Percentiles rank a stretch among this genome's conserved stretches.
Evolutionary conservation across 495 filamentous ascomycete genomes (phyloP).

Genomic region (Polyplosphaeria fusca): DNA sequence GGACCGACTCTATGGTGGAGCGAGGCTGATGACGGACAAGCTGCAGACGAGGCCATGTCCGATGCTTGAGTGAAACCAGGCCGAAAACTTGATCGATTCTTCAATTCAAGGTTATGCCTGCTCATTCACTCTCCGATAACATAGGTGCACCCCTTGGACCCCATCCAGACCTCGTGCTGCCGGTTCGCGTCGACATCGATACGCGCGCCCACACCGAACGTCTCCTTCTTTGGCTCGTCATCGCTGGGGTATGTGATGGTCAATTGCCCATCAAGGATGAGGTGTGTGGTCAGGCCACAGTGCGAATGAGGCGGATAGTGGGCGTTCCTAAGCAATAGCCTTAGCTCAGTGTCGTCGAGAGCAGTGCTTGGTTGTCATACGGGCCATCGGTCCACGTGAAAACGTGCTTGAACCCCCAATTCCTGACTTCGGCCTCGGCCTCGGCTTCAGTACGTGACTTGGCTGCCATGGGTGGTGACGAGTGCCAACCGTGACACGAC

Average conservation of each 20-base stretch:
- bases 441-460: slow-evolving; percentile 42
- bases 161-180: slow-evolving; percentile 83
- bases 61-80: background rate
- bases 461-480: slow-evolving; percentile 13
- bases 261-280: slow-evolving; percentile 67
- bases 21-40: slow-evolving; percentile 8
- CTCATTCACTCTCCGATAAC: slow-evolving; percentile 73
- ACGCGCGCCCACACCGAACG: slow-evolving; percentile 63
- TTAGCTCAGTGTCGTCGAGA: no score
- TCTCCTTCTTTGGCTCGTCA: slow-evolving; percentile 57
- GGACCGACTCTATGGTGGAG: slow-evolving; percentile 35
- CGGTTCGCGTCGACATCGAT: slow-evolving; percentile 73
- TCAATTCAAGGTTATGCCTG: no score
- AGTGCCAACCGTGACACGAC: background rate
- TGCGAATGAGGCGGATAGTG: slow-evolving; percentile 77
- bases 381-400: slow-evolving; percentile 80
- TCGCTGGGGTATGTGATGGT: slow-evolving; percentile 75
- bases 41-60: background rate
- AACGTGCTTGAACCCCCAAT: slow-evolving; percentile 73
- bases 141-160: slow-evolving; percentile 73
- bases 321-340: slow-evolving; percentile 56
- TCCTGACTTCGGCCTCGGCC: slow-evolving; percentile 62
- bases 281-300: slow-evolving; percentile 65
- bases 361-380: no score
- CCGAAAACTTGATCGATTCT: no score